Evolutionary conservation across 2,329 filamentous ascomycete genomes (phyloP), one percentile per base, ranked within the genome.

Genomic region (Metarhizium guizhouense): DNA sequence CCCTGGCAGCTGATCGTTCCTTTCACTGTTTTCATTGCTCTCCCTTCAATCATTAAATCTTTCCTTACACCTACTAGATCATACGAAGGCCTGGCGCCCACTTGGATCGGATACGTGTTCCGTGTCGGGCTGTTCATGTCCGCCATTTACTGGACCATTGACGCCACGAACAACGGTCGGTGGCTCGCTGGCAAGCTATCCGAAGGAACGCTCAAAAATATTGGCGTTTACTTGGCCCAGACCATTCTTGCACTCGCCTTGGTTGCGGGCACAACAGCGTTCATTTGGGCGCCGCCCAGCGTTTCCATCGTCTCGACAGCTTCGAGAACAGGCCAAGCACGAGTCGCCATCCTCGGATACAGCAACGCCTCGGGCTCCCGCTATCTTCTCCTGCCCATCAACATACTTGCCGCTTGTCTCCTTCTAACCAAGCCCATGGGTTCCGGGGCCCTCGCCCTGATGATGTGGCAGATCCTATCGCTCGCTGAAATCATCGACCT

Each of bases 341-440:
- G 81, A 61, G 83, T 96, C 57, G 88, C 87, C 36, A 87, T 96
- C 57, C 80, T 95, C 18, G 94, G 94, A 48, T 97, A 95, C 71
- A 88, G 87, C 60, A 99, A 99, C 66, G 84, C 90, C n/a, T 86
- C 96, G 65, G 94, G 94, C 56, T 87, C 90, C 1, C 87, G 93
- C 32, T 97, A 95, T 72, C 85, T 96, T 61, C 77, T 97, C 38
- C 80, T 97, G 6, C 81, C 91, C 3, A 77, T 90, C 61, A 90
- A 92, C 67, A 84, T 95, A 70, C 79, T 90, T 30, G 79, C 89
- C 8, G 87, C 85, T 1, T 83, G 91, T 56, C 82, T 90, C 54
- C 79, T 96, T 7, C 79, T 97, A 30, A 88, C 93, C 60, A 97
- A 97, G 69, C 94, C 94, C 16, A 95, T 99, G 89, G 94, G 94